These are phyloP conservation scores for Ananas comosus DNA, from an alignment of 176 grass and related monocot genomes.

Conservation along the genomic window DNA sequence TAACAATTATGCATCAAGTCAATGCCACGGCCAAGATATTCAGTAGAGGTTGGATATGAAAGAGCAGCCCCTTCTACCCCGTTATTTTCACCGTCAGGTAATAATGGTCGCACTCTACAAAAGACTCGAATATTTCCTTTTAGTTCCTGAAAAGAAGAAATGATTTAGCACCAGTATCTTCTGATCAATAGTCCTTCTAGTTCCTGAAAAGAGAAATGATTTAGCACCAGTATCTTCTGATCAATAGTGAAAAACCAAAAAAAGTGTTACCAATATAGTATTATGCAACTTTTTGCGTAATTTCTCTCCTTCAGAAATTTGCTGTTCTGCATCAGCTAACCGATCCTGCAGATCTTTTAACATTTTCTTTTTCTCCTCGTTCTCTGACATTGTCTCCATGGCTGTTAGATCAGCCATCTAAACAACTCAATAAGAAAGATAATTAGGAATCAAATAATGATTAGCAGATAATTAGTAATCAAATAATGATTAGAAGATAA, in stretches of 20 bases:
- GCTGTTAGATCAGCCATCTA: conserved; percentile 73
- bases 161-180: too few species aligned
- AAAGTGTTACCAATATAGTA: conserved; percentile 62
- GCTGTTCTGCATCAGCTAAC: conserved; percentile 60
- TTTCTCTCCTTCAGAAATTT: conserved; percentile 72
- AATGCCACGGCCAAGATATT: conserved; percentile 57
- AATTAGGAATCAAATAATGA: neutral
- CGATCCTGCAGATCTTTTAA: conserved; percentile 61
- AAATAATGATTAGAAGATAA: neutral
- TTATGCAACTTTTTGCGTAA: conserved; percentile 86
- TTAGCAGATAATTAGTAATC: too few species aligned
- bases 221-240: too few species aligned
- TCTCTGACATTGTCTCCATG: conserved; percentile 57
- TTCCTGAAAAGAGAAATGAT: conserved; percentile 41
- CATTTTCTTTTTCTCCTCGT: conserved; percentile 51
- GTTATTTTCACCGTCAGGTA: conserved; percentile 37
- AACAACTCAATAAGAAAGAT: conserved; percentile 11
- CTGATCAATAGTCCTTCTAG: conserved; percentile 38
- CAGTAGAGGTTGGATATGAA: conserved; percentile 72
- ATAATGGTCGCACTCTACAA: conserved; percentile 76
- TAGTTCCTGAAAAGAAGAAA: conserved; percentile 52
- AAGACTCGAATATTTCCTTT: conserved; percentile 98
- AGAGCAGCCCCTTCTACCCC: conserved; percentile 31
- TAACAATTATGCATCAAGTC: conserved; percentile 66
- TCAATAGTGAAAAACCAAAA: neutral